Evolutionary conservation across 805 yeast species (phyloP).

Genomic region (Candida maesae): DNA sequence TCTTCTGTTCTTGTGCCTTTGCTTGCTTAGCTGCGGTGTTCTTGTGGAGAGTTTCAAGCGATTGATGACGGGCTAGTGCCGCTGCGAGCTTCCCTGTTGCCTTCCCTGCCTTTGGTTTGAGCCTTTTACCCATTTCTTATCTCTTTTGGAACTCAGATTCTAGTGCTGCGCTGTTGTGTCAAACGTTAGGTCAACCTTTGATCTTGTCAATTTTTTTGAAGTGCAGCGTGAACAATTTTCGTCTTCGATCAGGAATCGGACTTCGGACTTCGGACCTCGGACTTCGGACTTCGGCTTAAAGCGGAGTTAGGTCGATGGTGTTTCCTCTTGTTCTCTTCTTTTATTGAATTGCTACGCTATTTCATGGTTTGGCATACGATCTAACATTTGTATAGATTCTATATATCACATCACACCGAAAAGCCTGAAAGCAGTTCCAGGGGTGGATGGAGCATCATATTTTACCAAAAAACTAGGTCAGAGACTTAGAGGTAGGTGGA

Average conservation of each 20-base stretch:
- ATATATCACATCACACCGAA: too few relatives aligned
- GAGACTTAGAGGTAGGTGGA: constrained; percentile 4
- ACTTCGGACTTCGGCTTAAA: background rate
- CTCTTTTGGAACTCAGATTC: background rate
- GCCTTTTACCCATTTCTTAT: constrained; percentile 20
- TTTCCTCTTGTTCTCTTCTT: too few relatives aligned
- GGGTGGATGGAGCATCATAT: background rate
- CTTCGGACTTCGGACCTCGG: too few relatives aligned
- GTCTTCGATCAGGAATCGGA: too few relatives aligned
- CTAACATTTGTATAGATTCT: too few relatives aligned
- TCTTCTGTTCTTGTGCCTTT: constrained; percentile 11
- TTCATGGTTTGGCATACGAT: too few relatives aligned
- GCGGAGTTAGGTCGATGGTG: too few relatives aligned
- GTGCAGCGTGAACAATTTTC: too few relatives aligned
- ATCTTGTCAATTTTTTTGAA: background rate
- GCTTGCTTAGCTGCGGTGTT: constrained; percentile 5
- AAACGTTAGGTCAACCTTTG: too few relatives aligned
- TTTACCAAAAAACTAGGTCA: background rate
- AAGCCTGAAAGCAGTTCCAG: too few relatives aligned
- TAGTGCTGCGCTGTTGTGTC: background rate
- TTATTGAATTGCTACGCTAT: too few relatives aligned
- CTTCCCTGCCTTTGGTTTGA: constrained; percentile 17
- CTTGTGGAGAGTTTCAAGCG: constrained; percentile 4
- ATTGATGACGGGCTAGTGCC: constrained; percentile 18
- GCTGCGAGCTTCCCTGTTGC: constrained; percentile 18